Conservation (phyloP, 352 stramenopile species). For the Globisporangium uncinulatum region DNA sequence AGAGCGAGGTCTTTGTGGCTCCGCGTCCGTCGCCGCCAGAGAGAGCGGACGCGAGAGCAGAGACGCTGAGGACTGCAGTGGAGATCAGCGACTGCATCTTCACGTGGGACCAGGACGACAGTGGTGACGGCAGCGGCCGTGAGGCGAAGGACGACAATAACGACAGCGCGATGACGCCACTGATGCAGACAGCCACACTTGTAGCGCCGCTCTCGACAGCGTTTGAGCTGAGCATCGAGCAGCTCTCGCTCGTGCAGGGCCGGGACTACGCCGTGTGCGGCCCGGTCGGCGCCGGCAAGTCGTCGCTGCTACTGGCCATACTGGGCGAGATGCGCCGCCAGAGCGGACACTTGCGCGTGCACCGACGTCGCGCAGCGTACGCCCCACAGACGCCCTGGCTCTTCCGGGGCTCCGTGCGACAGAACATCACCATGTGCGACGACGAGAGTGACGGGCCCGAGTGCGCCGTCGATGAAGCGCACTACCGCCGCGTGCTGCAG, state of each 20-base stretch:
- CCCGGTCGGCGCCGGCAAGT: conserved; percentile 93
- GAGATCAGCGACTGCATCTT: conserved; percentile 26
- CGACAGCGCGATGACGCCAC: conserved; percentile 3
- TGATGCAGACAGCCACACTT: conserved; percentile 5
- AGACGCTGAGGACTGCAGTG: conserved; percentile 11
- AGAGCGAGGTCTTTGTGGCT: conserved; percentile 5
- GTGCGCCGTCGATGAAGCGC: conserved; percentile 29
- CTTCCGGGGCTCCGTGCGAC: conserved; percentile 46
- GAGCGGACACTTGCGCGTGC: conserved; percentile 18
- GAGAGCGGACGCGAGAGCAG: conserved; percentile 3
- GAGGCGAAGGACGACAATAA: background rate
- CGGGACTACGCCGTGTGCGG: conserved; percentile 75
- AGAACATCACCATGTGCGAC: conserved; percentile 57
- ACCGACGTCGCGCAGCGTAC: conserved; percentile 38
- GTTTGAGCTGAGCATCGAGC: conserved; percentile 46
- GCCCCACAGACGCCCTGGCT: conserved; percentile 77
- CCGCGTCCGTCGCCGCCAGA: conserved; percentile 5
- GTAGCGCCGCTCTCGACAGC: background rate
- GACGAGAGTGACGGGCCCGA: conserved; percentile 17
- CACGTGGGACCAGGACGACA: conserved; percentile 14
- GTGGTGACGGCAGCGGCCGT: background rate
- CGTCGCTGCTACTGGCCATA: conserved; percentile 91
- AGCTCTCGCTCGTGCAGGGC: conserved; percentile 30
- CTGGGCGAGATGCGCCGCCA: conserved; percentile 92
- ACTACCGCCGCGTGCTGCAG: conserved; percentile 47